Conservation (phyloP, 768 basidiomycete species). For the Lactifluus pinguis region DNA sequence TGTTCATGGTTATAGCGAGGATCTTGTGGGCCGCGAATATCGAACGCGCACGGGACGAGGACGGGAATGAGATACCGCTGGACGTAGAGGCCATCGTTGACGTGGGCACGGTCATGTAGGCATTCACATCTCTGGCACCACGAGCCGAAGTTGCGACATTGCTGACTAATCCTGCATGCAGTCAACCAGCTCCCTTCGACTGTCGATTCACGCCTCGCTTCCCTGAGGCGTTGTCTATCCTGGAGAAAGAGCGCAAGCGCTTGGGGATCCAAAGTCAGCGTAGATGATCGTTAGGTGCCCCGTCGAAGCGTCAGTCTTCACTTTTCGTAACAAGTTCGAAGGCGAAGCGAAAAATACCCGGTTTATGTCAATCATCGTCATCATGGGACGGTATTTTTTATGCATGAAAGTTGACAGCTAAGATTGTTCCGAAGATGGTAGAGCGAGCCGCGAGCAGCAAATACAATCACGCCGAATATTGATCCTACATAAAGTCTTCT, state of each 20-base stretch:
- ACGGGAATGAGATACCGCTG: constrained; percentile 3
- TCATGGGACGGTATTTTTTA: background rate
- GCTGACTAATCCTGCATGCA: background rate
- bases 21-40: constrained; percentile 17
- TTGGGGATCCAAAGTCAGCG: background rate
- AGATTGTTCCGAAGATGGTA: background rate
- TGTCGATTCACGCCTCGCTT: constrained; percentile 18
- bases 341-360: background rate
- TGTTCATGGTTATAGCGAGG: constrained; percentile 10
- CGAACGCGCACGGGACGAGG: background rate
- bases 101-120: background rate
- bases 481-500: constrained; percentile 74
- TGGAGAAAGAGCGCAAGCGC: background rate
- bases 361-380: background rate
- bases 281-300: background rate
- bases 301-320: background rate
- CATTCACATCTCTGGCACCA: too few relatives aligned
- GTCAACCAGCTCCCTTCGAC: constrained; percentile 14
- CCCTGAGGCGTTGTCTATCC: background rate
- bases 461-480: background rate
- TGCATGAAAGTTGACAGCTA: background rate
- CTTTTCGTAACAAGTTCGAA: background rate
- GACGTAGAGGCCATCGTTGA: background rate
- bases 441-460: background rate
- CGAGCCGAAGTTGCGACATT: background rate